Conservation (phyloP, 305 asterid genomes). For the Nicotiana rustica region DNA sequence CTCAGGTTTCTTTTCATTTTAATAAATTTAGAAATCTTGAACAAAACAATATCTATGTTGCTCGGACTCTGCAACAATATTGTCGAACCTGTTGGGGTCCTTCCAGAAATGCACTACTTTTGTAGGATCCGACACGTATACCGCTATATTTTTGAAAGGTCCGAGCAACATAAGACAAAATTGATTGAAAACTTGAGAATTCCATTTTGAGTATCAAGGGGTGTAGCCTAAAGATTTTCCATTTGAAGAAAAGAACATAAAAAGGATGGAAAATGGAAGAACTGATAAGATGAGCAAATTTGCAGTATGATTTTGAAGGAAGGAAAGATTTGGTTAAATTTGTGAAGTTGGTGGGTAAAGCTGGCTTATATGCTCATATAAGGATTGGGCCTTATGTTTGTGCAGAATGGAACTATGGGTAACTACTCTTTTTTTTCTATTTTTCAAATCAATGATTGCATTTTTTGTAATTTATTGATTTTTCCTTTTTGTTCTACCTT, state of each 20-base stretch:
- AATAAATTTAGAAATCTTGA: neutral
- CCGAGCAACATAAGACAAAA: neutral
- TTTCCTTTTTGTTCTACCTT: neutral
- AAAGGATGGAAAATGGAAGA: neutral
- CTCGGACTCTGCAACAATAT: too few species aligned
- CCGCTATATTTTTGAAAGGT: too few species aligned
- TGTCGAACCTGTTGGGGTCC: too few species aligned
- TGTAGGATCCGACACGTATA: too few species aligned
- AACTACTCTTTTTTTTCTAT: neutral
- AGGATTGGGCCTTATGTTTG: constrained; percentile 97
- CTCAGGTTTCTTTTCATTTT: neutral
- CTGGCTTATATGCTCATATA: constrained; percentile 81
- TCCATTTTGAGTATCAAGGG: neutral
- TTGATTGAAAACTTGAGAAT: neutral
- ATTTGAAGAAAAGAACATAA: neutral
- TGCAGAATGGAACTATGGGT: constrained; percentile 99
- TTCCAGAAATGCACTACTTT: too few species aligned
- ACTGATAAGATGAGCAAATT: constrained; percentile 35
- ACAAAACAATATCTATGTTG: neutral
- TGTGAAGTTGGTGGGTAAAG: constrained; percentile 76
- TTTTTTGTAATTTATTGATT: neutral
- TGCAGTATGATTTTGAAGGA: constrained; percentile 92
- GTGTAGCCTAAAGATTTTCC: neutral
- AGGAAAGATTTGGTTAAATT: constrained; percentile 89
- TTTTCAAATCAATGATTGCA: neutral